A percentile compares a stretch with the other conserved stretches of the same genome.
Evolutionary conservation across 768 basidiomycete species (phyloP).

Genomic region (Scleroderma bovista): DNA sequence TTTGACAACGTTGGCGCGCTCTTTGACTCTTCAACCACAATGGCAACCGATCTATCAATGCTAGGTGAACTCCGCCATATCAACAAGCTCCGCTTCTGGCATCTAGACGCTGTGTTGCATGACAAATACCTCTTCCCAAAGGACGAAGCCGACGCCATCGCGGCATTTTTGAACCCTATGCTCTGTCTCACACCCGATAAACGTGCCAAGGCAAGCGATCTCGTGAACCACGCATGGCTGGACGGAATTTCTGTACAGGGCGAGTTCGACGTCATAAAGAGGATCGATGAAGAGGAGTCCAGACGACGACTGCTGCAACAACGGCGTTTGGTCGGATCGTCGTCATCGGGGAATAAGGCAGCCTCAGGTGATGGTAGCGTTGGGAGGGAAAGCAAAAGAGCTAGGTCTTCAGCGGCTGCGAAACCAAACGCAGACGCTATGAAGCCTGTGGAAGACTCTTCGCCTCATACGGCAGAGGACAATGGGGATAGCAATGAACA

Average conservation of each 20-base stretch:
- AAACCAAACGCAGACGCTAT: constrained; percentile 48
- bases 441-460: constrained; percentile 66
- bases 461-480: background rate
- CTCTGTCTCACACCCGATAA: constrained; percentile 83
- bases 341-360: background rate
- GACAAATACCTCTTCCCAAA: constrained; percentile 95
- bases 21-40: constrained; percentile 4
- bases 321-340: constrained; percentile 1
- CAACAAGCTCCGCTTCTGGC: constrained; percentile 90
- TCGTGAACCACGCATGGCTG: constrained; percentile 84
- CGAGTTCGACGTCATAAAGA: constrained; percentile 75
- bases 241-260: constrained; percentile 83
- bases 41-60: background rate
- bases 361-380: background rate
- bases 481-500: constrained; percentile 8
- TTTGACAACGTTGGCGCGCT: no score
- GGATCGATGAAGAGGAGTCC: constrained; percentile 53
- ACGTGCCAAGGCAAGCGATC: constrained; percentile 82
- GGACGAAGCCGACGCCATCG: constrained; percentile 74
- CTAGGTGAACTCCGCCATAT: constrained; percentile 87
- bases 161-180: constrained; percentile 85
- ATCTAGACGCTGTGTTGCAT: constrained; percentile 70
- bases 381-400: constrained; percentile 4
- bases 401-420: background rate
- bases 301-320: constrained; percentile 15